Conservation (phyloP, 1,284 basidiomycete species). For the Bondarzewia mesenterica region DNA sequence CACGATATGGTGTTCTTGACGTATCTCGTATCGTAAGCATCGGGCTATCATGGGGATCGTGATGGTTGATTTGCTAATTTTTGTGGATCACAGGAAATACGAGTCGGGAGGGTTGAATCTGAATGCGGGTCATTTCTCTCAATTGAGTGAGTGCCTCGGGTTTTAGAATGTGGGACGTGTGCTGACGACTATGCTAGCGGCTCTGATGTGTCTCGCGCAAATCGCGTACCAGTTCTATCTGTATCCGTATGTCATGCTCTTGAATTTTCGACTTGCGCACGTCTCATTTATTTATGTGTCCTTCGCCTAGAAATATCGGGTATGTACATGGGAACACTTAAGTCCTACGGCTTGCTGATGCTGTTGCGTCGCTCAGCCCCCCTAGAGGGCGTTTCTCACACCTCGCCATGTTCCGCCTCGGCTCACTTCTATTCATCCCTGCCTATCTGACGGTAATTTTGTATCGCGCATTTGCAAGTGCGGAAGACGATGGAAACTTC, state of each 20-base stretch:
- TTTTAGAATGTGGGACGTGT: background rate
- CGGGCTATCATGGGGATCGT: background rate
- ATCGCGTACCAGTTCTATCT: slow-evolving; percentile 80
- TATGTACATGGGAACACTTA: slow-evolving; percentile 19
- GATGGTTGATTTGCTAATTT: slow-evolving; percentile 6
- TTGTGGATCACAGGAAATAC: slow-evolving; percentile 53
- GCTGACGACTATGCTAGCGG: slow-evolving; percentile 36
- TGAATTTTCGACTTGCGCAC: too few species aligned
- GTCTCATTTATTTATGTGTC: slow-evolving; percentile 16
- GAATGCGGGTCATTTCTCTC: slow-evolving; percentile 75
- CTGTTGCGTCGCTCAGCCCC: slow-evolving; percentile 27
- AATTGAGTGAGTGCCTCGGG: slow-evolving; percentile 47
- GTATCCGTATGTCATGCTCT: slow-evolving; percentile 59
- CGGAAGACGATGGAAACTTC: slow-evolving; percentile 52
- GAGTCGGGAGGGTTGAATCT: slow-evolving; percentile 65
- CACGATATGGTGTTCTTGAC: slow-evolving; percentile 81
- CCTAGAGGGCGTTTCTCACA: slow-evolving; percentile 79
- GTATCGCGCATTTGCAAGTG: slow-evolving; percentile 60
- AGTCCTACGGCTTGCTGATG: background rate
- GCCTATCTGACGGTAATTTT: slow-evolving; percentile 67
- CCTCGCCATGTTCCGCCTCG: slow-evolving; percentile 77
- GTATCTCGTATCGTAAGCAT: slow-evolving; percentile 73
- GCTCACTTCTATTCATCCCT: slow-evolving; percentile 70
- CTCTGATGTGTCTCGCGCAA: slow-evolving; percentile 74
- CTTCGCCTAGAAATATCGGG: slow-evolving; percentile 42